These are phyloP conservation scores for Eucalyptus marginata DNA, from an alignment of 345 rosid genomes.

Conservation along the genomic window DNA sequence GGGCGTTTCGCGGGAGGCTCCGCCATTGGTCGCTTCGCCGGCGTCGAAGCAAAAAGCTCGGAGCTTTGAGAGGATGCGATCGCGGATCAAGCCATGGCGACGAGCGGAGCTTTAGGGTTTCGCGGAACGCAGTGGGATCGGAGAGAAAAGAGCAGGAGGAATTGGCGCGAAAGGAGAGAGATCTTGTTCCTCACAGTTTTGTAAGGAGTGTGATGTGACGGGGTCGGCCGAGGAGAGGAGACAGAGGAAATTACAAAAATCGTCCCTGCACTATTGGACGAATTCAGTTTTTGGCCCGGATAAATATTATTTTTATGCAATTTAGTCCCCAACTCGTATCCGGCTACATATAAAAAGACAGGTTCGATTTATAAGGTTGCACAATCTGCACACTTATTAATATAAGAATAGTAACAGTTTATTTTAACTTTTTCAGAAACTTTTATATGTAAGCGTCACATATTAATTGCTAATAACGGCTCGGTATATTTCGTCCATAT, in stretches of 20 bases:
- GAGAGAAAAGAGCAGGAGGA: not conserved
- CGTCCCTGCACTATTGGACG: not conserved
- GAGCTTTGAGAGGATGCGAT: not conserved
- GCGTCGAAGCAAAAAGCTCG: not conserved
- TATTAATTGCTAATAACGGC: not conserved
- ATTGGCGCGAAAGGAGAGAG: not conserved
- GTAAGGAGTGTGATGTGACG: not conserved
- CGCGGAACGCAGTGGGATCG: not conserved
- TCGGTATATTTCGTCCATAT: not conserved
- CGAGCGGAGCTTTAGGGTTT: not conserved
- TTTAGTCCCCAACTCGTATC: not conserved
- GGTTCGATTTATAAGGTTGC: not conserved
- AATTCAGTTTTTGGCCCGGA: not conserved
- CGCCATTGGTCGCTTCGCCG: not conserved
- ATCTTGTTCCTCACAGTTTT: not conserved
- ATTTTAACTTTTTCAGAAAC: not conserved
- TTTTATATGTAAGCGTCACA: not conserved
- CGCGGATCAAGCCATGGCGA: not conserved
- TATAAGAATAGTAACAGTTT: not conserved
- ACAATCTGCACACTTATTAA: not conserved
- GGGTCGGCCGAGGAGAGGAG: not conserved
- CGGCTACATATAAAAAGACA: not conserved
- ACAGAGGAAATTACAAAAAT: not conserved
- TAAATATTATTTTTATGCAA: not conserved
- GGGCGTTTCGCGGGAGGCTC: constrained; percentile 46